Conservation (phyloP, 495 filamentous ascomycete genomes). For the Durotheca rogersii region DNA sequence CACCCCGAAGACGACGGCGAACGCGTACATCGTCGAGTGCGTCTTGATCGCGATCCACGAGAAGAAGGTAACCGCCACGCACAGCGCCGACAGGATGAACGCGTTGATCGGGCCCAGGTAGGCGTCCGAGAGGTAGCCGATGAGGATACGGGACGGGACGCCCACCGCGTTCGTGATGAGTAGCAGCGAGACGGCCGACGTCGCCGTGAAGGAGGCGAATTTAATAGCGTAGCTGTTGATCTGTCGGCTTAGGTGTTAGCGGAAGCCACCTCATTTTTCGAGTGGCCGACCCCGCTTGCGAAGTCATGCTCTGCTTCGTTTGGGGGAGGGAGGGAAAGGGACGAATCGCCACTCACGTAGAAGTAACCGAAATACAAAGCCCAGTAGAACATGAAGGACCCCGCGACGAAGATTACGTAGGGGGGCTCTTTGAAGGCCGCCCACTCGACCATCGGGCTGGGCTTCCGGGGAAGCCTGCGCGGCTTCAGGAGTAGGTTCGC, state of each 20-base stretch:
- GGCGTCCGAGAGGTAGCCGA: conserved; percentile 43
- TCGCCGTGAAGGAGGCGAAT: conserved; percentile 41
- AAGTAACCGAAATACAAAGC: conserved; percentile 49
- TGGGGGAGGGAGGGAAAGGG: background rate
- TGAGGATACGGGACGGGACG: conserved; percentile 39
- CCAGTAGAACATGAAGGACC: conserved; percentile 45
- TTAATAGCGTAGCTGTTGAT: conserved; percentile 42
- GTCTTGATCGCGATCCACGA: conserved; percentile 43
- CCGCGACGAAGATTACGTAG: conserved; percentile 41
- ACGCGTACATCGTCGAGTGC: conserved; percentile 43
- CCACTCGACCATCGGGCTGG: conserved; percentile 46
- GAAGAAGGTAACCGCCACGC: conserved; percentile 39
- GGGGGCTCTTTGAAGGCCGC: conserved; percentile 43
- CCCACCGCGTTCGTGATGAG: conserved; percentile 46
- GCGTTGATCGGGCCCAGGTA: conserved; percentile 44
- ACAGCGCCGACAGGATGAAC: conserved; percentile 33
- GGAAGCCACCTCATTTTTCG: background rate
- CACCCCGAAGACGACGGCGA: conserved; percentile 44
- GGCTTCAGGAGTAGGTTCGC: conserved; percentile 39
- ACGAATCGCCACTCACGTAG: conserved; percentile 40
- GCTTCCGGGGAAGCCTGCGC: conserved; percentile 32
- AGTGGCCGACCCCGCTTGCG: too few species aligned
- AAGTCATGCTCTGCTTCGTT: too few species aligned
- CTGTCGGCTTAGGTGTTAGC: conserved; percentile 11
- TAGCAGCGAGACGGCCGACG: conserved; percentile 42